Base-by-base conservation (phyloP, 345 rosid genomes). In the Salix purpurea region DNA sequence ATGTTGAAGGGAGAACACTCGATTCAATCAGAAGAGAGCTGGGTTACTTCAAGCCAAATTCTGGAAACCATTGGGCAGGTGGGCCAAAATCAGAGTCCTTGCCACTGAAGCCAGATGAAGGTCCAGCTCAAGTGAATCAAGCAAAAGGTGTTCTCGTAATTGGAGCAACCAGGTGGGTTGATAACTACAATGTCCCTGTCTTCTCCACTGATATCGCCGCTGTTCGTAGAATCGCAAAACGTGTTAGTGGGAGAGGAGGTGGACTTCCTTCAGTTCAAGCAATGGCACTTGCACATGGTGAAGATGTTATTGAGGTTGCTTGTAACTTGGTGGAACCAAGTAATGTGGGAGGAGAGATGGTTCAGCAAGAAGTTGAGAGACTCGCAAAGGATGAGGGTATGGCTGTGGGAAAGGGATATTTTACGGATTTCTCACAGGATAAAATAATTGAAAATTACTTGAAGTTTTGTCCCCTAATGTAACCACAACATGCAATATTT, bases 211-310 rank as follows among this genome's bases (percentile, higher is more conserved):
- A 87, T 79, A 81, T 90, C 19, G 82, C 81, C 66, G 75, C 93
- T 52, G 90, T 91, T 77, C 83, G 83, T 69, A 86, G 89, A 81
- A 78, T 93, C 21, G 90, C 97, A 19, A 90, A 89, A 81, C 83
- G 72, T 74, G 89, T 82, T 1, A 91, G 97, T 62, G 91, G 86
- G 79, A 88, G 97, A 84, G 92, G 97, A 72, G 97, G 96, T 0
- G 96, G 99, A n/a, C 88, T 93, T 79, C 79, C 83, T 67, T 89
- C 90, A 5, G 97, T 95, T 60, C 97, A 95, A 85, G 92, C 97
- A 68, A 93, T 95, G 99, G 97, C 94, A 40, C 91, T 95, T 62
- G 85, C 85, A 69, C 93, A 91, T 37, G 87, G 87, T 48, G 86
- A 87, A 72, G 86, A 83, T 58, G 80, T 89, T 24, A 90, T 80